Evolutionary conservation across 805 yeast species (phyloP).

Genomic region (Yamadazyma kitorensis): DNA sequence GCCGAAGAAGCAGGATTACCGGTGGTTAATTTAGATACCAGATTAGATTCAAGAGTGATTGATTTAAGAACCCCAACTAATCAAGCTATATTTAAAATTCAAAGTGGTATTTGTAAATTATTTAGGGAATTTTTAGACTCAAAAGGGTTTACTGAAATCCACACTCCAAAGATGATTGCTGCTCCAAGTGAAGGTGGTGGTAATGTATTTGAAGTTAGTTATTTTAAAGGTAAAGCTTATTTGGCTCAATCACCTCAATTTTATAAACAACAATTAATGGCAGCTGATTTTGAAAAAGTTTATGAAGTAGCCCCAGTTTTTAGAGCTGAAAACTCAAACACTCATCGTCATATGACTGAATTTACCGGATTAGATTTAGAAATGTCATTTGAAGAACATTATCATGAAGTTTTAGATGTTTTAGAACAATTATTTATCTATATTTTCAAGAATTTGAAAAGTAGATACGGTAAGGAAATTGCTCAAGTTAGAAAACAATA

Average conservation of each 20-base stretch:
- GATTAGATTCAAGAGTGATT: constrained; percentile 92
- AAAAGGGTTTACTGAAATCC: constrained; percentile 82
- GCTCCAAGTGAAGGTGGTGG: constrained; percentile 98
- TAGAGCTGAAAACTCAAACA: constrained; percentile 98
- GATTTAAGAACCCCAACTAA: constrained; percentile 96
- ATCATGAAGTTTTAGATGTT: constrained; percentile 77
- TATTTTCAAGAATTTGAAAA: constrained; percentile 81
- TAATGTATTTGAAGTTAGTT: constrained; percentile 89
- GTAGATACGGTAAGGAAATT: constrained; percentile 78
- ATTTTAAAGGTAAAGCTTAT: constrained; percentile 90
- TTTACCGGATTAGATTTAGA: constrained; percentile 96
- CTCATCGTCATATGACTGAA: constrained; percentile 99
- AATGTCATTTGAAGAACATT: constrained; percentile 97
- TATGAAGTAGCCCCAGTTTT: constrained; percentile 97
- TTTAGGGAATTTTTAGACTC: constrained; percentile 82
- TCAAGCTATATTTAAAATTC: constrained; percentile 94
- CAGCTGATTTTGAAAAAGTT: constrained; percentile 95
- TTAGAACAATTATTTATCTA: constrained; percentile 76
- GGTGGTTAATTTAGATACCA: constrained; percentile 91
- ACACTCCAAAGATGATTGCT: constrained; percentile 93
- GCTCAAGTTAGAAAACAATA: constrained; percentile 87
- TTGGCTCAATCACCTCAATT: constrained; percentile 98
- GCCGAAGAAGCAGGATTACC: constrained; percentile 92
- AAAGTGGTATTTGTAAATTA: constrained; percentile 81
- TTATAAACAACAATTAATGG: constrained; percentile 96